These are phyloP conservation scores for Diaporthe australafricana DNA, from an alignment of 2,329 filamentous ascomycete genomes.

Conservation along the genomic window DNA sequence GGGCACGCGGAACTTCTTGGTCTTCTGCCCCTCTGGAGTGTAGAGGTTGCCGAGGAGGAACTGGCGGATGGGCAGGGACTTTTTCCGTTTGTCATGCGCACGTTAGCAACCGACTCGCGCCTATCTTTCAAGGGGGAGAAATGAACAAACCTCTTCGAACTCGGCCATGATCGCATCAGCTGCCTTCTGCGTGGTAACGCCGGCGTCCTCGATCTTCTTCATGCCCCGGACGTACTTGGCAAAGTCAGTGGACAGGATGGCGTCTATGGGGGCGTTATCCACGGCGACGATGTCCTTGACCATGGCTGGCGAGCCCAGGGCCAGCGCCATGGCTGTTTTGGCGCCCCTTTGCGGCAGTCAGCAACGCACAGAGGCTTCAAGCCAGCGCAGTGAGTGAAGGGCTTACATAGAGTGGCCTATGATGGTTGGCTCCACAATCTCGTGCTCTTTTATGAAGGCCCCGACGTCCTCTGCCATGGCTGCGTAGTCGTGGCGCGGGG, in stretches of 20 bases:
- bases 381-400: not conserved
- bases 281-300: constrained; percentile 82
- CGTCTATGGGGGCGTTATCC: constrained; percentile 92
- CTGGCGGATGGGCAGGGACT: constrained; percentile 82
- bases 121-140: not conserved
- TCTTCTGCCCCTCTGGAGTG: constrained; percentile 61
- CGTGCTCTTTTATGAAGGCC: constrained; percentile 79
- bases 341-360: constrained; percentile 74
- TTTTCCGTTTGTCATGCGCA: constrained; percentile 20
- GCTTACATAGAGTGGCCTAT: constrained; percentile 95
- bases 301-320: constrained; percentile 75
- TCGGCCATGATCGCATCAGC: constrained; percentile 82
- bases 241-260: constrained; percentile 79
- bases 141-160: constrained; percentile 73
- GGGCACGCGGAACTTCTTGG: constrained; percentile 82
- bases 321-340: constrained; percentile 91
- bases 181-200: constrained; percentile 76
- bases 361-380: not conserved
- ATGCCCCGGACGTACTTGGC: constrained; percentile 85
- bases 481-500: constrained; percentile 79
- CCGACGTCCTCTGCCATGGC: constrained; percentile 87
- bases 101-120: not conserved
- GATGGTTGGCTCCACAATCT: constrained; percentile 76
- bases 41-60: constrained; percentile 91
- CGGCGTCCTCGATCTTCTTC: constrained; percentile 79